These are phyloP conservation scores for Mucor indicus DNA, from an alignment of 371 early-diverging fungal genomes.

Conservation along the genomic window DNA sequence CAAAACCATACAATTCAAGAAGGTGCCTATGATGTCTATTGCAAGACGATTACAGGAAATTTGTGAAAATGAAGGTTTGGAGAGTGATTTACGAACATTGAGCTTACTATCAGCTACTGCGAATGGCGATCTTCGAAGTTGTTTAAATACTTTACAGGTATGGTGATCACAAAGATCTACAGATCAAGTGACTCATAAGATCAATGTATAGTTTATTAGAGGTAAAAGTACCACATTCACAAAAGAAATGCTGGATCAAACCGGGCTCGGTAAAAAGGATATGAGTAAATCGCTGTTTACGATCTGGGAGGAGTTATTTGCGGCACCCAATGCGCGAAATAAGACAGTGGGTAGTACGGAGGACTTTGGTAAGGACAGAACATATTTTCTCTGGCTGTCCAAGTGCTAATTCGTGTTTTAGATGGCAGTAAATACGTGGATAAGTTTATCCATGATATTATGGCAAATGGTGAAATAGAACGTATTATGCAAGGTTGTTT, in stretches of 20 bases:
- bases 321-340: conserved; percentile 29
- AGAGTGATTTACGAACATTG: conserved; percentile 73
- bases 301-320: conserved; percentile 81
- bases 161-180: background rate
- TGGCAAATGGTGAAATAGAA: conserved; percentile 78
- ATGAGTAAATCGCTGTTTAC: conserved; percentile 70
- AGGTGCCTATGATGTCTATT: conserved; percentile 65
- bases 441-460: conserved; percentile 52
- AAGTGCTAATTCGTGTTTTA: too few relatives aligned
- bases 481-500: conserved; percentile 87
- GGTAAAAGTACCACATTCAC: conserved; percentile 46
- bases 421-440: conserved; percentile 39
- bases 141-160: conserved; percentile 89
- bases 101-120: conserved; percentile 72
- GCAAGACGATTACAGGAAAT: conserved; percentile 78
- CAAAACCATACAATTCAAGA: conserved; percentile 64
- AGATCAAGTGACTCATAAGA: too few relatives aligned
- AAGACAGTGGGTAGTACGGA: conserved; percentile 9
- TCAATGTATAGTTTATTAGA: conserved; percentile 32
- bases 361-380: conserved; percentile 17
- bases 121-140: conserved; percentile 85
- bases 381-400: too few relatives aligned
- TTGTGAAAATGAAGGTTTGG: conserved; percentile 75
- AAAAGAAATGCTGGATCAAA: conserved; percentile 51
- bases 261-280: conserved; percentile 80